A percentile compares a stretch with the other conserved stretches of the same genome.
These are phyloP conservation scores for Aureobasidium mangrovei DNA, from an alignment of 2,329 filamentous ascomycete species.

Conservation along the genomic window DNA sequence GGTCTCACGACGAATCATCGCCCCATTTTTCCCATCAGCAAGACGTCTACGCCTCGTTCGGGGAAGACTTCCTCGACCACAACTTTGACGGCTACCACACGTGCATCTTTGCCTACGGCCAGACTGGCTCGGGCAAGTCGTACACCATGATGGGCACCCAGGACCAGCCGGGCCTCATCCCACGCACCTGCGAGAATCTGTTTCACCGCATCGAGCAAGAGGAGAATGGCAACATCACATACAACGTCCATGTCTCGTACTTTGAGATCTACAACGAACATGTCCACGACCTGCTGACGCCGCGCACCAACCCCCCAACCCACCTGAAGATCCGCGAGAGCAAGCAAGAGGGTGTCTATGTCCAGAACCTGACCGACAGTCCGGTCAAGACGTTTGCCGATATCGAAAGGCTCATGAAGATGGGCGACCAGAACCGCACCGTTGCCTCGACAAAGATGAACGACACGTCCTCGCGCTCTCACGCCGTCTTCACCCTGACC, in stretches of 20 bases:
- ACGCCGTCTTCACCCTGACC: slow-evolving; percentile 96
- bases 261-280: slow-evolving; percentile 99
- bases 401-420: slow-evolving; percentile 82
- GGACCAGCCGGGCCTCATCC: slow-evolving; percentile 83
- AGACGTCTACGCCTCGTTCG: slow-evolving; percentile 86
- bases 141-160: slow-evolving; percentile 95
- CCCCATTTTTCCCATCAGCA: slow-evolving; percentile 85
- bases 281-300: slow-evolving; percentile 83
- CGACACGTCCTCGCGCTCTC: slow-evolving; percentile 90
- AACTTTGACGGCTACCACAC: slow-evolving; percentile 99
- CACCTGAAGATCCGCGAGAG: slow-evolving; percentile 97
- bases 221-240: slow-evolving; percentile 84
- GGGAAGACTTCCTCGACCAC: slow-evolving; percentile 95
- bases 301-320: slow-evolving; percentile 68
- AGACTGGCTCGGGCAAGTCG: slow-evolving; percentile 94
- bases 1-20: slow-evolving; percentile 77
- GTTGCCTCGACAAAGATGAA: slow-evolving; percentile 98
- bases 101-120: slow-evolving; percentile 96
- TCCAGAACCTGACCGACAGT: slow-evolving; percentile 91
- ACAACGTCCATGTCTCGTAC: slow-evolving; percentile 95
- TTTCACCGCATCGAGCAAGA: slow-evolving; percentile 85
- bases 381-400: slow-evolving; percentile 81
- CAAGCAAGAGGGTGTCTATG: slow-evolving; percentile 88
- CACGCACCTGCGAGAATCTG: slow-evolving; percentile 87
- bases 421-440: slow-evolving; percentile 79